A percentile compares a stretch with the other conserved stretches of the same genome.
These are phyloP conservation scores for Phialophora macrospora DNA, from an alignment of 2,329 filamentous ascomycete genomes.

Conservation along the genomic window DNA sequence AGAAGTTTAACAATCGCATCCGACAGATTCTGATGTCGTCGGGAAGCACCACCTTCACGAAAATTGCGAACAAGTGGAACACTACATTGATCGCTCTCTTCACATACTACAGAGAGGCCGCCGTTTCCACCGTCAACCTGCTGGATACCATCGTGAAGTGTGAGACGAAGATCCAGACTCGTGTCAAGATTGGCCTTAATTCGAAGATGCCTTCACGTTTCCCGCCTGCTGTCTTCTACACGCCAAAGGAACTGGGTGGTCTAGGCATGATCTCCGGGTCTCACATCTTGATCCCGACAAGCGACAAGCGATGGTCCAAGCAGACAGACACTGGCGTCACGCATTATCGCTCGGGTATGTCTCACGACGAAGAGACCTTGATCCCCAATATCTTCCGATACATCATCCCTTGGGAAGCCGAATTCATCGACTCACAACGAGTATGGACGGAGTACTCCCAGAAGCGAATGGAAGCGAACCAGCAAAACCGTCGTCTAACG, in stretches of 20 bases:
- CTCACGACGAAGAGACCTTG: constrained; percentile 93
- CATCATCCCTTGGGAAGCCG: constrained; percentile 98
- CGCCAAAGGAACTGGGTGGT: constrained; percentile 94
- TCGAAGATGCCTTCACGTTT: constrained; percentile 99
- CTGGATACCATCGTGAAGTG: constrained; percentile 99
- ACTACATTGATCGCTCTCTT: constrained; percentile 95
- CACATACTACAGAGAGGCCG: constrained; percentile 97
- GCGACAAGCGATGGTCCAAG: constrained; percentile 97
- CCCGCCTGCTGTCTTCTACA: constrained; percentile 97
- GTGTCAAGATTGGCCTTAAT: constrained; percentile 97
- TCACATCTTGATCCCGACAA: constrained; percentile 95
- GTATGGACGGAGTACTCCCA: constrained; percentile 99
- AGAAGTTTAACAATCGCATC: constrained; percentile 99
- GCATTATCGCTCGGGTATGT: constrained; percentile 97
- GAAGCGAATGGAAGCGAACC: constrained; percentile 94
- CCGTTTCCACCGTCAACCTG: constrained; percentile 90
- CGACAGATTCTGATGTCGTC: constrained; percentile 99
- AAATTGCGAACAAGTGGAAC: constrained; percentile 99
- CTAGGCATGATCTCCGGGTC: constrained; percentile 99
- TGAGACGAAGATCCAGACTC: constrained; percentile 98
- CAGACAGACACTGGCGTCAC: constrained; percentile 97
- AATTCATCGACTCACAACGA: constrained; percentile 98
- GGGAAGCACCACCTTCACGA: constrained; percentile 98
- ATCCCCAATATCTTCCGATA: constrained; percentile 99
- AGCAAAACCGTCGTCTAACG: constrained; percentile 92